Evolutionary conservation across 257 asterid species (phyloP), one percentile per base, ranked within the genome.

Genomic region (Paraleonurus japonicus): DNA sequence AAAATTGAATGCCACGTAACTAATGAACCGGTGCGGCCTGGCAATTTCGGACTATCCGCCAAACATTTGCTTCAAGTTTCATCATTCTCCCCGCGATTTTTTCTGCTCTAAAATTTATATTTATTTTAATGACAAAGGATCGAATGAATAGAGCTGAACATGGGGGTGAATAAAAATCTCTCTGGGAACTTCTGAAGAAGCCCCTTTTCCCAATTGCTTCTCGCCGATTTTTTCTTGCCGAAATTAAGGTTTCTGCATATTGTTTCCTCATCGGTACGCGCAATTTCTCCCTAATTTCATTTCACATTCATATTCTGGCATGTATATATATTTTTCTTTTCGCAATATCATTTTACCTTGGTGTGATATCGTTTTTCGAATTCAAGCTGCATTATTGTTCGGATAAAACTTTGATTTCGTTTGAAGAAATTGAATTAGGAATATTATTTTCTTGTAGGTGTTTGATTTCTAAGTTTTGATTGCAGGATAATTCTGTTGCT

Each of bases 231-330:
- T 73, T 57, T n/a, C n/a, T 64, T 53, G 61, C 69, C 63, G 17
- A 59, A 48, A 69, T 73, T 19, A 11, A 65, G 75, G 78, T 62
- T 67, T 55, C 76, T 27, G 76, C 70, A 57, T 54, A 23, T 19
- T 35, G 32, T 67, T 60, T 59, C 67, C 62, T 65, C 48, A 75
- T 60, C 32, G 84, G 81, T 76, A 80, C 67, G 81, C 70, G 32
- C 55, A 11, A 55, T 35, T 70, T 53, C 68, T 48, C 19, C 32
- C 1, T 72, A 2, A 23, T 8, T 58, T 51, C 20, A 24, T 10
- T 60, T 53, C 28, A 22, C 59, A 20, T 48, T 41, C 55, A 10
- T 57, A 0, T 50, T 69, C 4, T 37, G 45, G 4, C 2, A 37
- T 37, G 15, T 37, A 10, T 37, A 37, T 37, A 37, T 9, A 9